A percentile compares a stretch with the other conserved stretches of the same genome.
Conservation (phyloP, 208 protist species). For the Willaertia magna region DNA sequence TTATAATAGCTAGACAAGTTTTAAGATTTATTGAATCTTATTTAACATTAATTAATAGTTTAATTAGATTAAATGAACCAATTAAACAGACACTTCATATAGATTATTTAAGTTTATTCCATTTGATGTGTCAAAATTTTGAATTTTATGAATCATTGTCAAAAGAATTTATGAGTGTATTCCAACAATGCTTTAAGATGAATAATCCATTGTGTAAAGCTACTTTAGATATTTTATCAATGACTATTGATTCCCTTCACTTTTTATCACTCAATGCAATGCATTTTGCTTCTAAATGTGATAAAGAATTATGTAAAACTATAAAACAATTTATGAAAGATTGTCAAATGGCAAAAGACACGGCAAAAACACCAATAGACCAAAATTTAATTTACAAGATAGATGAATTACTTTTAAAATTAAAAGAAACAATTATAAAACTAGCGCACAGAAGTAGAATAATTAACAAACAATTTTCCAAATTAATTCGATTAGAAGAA, state of each 20-base stretch:
- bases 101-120: background rate
- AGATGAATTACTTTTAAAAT: background rate
- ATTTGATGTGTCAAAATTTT: background rate
- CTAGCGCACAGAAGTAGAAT: background rate
- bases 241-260: background rate
- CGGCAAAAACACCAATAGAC: background rate
- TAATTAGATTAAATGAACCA: background rate
- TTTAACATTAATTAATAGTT: background rate
- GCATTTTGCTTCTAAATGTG: background rate
- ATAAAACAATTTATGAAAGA: background rate
- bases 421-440: background rate
- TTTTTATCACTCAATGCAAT: background rate
- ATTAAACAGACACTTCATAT: background rate
- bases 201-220: background rate
- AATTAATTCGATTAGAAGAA: too few relatives aligned
- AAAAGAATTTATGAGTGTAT: background rate
- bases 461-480: background rate
- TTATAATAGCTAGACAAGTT: background rate
- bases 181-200: background rate
- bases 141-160: background rate
- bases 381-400: background rate
- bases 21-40: background rate
- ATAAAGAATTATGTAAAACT: background rate
- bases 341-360: background rate
- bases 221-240: background rate